Percentiles rank a stretch among this genome's conserved stretches.
Conservation (phyloP, 306 rosid genomes). For the Rosa lucieae region DNA sequence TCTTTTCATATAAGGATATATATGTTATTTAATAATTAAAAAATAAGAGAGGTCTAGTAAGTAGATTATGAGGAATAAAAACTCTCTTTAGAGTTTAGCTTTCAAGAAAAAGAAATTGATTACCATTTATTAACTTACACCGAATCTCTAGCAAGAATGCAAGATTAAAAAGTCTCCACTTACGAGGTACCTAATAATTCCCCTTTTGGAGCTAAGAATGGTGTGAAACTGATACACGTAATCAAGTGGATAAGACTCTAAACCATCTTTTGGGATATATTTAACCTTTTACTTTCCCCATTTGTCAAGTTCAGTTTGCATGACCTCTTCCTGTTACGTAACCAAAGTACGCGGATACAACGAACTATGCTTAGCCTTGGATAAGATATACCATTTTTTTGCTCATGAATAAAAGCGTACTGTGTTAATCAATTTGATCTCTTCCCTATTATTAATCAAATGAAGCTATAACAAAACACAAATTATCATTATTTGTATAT, state of each 20-base stretch:
- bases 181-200: background rate
- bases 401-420: too few species aligned
- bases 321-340: background rate
- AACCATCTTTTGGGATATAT: background rate
- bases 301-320: background rate
- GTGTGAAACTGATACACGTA: background rate
- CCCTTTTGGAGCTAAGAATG: background rate
- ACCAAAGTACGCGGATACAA: background rate
- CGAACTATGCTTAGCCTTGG: background rate
- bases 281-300: background rate
- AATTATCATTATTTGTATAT: too few species aligned
- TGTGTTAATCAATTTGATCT: too few species aligned
- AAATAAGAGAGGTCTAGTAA: too few species aligned
- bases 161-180: background rate
- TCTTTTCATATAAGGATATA: too few species aligned
- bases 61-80: too few species aligned
- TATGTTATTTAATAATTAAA: too few species aligned
- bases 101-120: too few species aligned
- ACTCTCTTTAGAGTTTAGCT: too few species aligned
- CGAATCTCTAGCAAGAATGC: background rate
- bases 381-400: background rate
- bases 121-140: background rate
- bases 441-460: background rate
- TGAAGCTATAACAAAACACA: too few species aligned
- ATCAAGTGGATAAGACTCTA: background rate